Conservation (phyloP, 2,329 filamentous ascomycete genomes). For the Tolypocladium ovalisporum region DNA sequence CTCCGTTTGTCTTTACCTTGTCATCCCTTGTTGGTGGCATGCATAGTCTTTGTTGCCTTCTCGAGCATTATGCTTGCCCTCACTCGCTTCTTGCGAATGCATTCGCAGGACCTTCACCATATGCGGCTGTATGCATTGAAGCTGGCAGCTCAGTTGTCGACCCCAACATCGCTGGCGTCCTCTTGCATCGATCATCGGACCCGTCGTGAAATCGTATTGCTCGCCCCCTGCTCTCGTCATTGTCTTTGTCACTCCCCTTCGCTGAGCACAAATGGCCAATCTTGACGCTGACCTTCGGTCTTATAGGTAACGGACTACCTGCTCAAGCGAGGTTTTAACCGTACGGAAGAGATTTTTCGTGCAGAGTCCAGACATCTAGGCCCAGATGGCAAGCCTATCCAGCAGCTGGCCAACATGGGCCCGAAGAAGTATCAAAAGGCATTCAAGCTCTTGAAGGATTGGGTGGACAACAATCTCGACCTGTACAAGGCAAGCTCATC, state of each 20-base stretch:
- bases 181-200: neutral
- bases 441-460: constrained; percentile 63
- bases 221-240: neutral
- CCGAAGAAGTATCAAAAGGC: constrained; percentile 69
- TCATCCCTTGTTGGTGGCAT: neutral
- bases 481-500: constrained; percentile 64
- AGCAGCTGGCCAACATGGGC: constrained; percentile 56
- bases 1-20: neutral
- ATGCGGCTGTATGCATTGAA: neutral
- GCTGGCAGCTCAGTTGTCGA: neutral
- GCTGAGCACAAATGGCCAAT: neutral
- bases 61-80: neutral
- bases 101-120: neutral
- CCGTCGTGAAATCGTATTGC: neutral
- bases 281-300: neutral
- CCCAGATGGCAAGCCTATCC: constrained; percentile 66
- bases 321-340: constrained; percentile 85
- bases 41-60: too few relatives aligned
- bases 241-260: neutral
- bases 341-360: constrained; percentile 85
- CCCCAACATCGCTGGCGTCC: neutral
- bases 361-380: constrained; percentile 81
- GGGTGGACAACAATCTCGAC: constrained; percentile 86
- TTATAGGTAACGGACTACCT: constrained; percentile 78
- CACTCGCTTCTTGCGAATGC: neutral